Conservation (phyloP, 257 asterid species). For the Salvia splendens region DNA sequence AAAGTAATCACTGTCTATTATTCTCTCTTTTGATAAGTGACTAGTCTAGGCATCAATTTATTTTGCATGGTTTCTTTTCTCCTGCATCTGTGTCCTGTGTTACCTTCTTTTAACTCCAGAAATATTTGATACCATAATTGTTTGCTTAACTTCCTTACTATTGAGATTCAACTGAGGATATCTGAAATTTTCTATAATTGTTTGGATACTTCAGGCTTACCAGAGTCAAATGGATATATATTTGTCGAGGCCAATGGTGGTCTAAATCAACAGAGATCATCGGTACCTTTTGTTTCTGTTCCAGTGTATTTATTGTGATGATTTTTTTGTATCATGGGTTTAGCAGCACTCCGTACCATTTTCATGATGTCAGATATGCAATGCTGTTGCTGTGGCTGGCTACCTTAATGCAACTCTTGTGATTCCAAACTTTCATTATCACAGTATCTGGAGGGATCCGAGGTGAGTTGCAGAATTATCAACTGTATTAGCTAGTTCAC, state of each 20-base stretch:
- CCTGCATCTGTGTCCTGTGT: not conserved
- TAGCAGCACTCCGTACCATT: conserved; percentile 6
- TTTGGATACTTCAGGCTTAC: conserved; percentile 42
- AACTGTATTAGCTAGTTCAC: conserved; percentile 13
- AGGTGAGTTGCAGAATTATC: conserved; percentile 51
- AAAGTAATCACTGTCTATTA: not conserved
- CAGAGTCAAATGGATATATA: conserved; percentile 61
- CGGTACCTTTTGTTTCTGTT: conserved; percentile 49
- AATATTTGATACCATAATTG: conserved; percentile 17
- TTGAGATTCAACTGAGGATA: conserved; percentile 29
- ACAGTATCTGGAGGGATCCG: conserved; percentile 98
- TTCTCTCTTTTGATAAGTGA: conserved; percentile 1
- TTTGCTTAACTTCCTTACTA: conserved; percentile 3
- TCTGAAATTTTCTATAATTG: conserved; percentile 18
- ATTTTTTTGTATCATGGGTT: conserved; percentile 22
- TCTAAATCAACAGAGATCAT: conserved; percentile 93
- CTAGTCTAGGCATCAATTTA: not conserved
- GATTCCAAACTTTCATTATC: conserved; percentile 90
- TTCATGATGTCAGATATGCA: conserved; percentile 78
- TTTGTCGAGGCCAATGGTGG: conserved; percentile 95
- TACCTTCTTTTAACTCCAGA: conserved; percentile 6
- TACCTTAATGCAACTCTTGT: conserved; percentile 93
- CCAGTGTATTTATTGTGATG: not conserved
- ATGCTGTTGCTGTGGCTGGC: conserved; percentile 99
- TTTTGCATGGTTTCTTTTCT: not conserved